Evolutionary conservation across 1,284 basidiomycete species (phyloP).

Genomic region (Melampsora larici-populina): DNA sequence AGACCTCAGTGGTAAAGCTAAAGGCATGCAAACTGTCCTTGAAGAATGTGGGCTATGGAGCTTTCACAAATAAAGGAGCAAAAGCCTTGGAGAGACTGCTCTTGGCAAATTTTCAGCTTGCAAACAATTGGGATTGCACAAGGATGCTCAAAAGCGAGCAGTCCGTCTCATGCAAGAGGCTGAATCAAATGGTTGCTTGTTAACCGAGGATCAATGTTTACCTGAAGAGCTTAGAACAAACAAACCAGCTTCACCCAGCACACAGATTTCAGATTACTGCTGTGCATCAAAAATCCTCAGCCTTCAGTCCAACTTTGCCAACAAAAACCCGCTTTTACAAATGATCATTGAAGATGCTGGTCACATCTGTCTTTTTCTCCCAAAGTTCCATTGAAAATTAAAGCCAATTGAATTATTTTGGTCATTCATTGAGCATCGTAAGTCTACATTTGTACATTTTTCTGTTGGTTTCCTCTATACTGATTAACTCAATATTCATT

Average conservation of each 20-base stretch:
- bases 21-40: not conserved
- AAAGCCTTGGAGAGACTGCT: not conserved
- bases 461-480: too few relatives aligned
- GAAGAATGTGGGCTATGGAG: slow-evolving; percentile 1
- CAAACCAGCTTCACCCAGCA: not conserved
- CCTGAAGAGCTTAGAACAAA: not conserved
- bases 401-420: too few relatives aligned
- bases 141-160: not conserved
- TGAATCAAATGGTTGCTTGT: not conserved
- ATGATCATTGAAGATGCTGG: too few relatives aligned
- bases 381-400: too few relatives aligned
- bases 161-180: too few relatives aligned
- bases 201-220: not conserved
- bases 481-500: too few relatives aligned
- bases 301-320: not conserved
- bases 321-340: too few relatives aligned
- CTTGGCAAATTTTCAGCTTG: not conserved
- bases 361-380: too few relatives aligned
- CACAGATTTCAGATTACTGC: not conserved
- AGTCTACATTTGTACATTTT: not conserved
- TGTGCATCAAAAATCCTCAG: not conserved
- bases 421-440: too few relatives aligned
- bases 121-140: not conserved
- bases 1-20: not conserved
- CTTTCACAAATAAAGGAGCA: not conserved